phyloP scores from a whole-genome alignment of 2,329 filamentous ascomycete genomes.

The Pseudocercospora cruenta region DNA sequence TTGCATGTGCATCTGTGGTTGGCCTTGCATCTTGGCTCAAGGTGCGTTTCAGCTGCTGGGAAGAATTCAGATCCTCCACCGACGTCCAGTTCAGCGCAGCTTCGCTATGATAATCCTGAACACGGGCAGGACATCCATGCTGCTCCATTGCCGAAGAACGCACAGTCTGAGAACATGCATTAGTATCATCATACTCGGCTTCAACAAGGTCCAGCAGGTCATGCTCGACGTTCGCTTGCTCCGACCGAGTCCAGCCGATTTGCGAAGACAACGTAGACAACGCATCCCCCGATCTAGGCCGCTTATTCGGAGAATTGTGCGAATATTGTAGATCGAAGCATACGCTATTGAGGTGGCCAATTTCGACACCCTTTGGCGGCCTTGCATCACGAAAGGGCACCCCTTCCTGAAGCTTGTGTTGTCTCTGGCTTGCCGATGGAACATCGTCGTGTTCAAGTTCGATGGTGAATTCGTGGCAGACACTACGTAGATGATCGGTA shows the following conservation, averaged over 20 bases:
- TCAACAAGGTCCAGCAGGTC: not conserved
- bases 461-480: conserved; percentile 15
- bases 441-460: conserved; percentile 33
- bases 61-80: not conserved
- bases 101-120: not conserved
- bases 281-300: not conserved
- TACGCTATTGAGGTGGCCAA: conserved; percentile 31
- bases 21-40: not conserved
- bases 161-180: not conserved
- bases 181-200: not conserved
- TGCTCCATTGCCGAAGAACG: not conserved
- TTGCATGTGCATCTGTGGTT: not conserved
- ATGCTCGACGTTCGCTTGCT: not conserved
- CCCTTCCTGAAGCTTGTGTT: conserved; percentile 29
- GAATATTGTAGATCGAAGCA: conserved; percentile 32
- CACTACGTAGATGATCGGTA: conserved; percentile 16
- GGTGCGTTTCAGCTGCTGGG: not conserved
- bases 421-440: not conserved
- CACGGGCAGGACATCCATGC: not conserved
- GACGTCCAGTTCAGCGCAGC: not conserved
- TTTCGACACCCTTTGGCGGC: conserved; percentile 20
- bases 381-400: conserved; percentile 31
- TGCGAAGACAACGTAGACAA: not conserved
- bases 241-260: not conserved
- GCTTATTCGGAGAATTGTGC: not conserved